These are phyloP conservation scores for Aeschynomene evenia DNA, from an alignment of 306 rosid genomes.

Conservation along the genomic window DNA sequence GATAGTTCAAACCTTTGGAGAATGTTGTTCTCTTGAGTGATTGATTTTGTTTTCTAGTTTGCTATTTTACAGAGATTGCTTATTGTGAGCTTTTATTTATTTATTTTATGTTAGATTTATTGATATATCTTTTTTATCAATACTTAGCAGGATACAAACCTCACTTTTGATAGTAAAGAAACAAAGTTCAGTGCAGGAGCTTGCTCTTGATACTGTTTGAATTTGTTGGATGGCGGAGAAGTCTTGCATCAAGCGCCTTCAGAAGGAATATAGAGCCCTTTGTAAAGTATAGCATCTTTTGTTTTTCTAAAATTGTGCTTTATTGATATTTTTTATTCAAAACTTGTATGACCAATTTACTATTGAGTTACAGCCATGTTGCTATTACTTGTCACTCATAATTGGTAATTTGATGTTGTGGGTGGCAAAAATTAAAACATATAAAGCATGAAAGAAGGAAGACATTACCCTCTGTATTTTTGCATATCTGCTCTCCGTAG, in stretches of 20 bases:
- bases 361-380: not conserved
- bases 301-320: conserved; percentile 6
- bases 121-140: conserved; percentile 30
- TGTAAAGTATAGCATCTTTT: conserved; percentile 66
- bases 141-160: conserved; percentile 36
- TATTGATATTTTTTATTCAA: conserved; percentile 3
- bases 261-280: conserved; percentile 97
- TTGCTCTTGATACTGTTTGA: conserved; percentile 29
- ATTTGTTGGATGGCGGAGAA: conserved; percentile 81
- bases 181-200: conserved; percentile 15
- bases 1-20: not conserved
- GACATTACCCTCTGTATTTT: conserved; percentile 3
- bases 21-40: too few relatives aligned
- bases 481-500: conserved; percentile 2
- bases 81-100: conserved; percentile 4
- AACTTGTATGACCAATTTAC: conserved; percentile 7
- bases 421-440: conserved; percentile 1
- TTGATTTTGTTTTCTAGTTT: not conserved
- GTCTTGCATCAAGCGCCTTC: conserved; percentile 91
- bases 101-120: not conserved
- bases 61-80: not conserved
- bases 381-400: conserved; percentile 4
- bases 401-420: conserved; percentile 19
- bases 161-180: conserved; percentile 22
- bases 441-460: conserved; percentile 9